These are phyloP conservation scores for Aegilops bicornis DNA, from an alignment of 176 grass and related monocot genomes.

Conservation along the genomic window DNA sequence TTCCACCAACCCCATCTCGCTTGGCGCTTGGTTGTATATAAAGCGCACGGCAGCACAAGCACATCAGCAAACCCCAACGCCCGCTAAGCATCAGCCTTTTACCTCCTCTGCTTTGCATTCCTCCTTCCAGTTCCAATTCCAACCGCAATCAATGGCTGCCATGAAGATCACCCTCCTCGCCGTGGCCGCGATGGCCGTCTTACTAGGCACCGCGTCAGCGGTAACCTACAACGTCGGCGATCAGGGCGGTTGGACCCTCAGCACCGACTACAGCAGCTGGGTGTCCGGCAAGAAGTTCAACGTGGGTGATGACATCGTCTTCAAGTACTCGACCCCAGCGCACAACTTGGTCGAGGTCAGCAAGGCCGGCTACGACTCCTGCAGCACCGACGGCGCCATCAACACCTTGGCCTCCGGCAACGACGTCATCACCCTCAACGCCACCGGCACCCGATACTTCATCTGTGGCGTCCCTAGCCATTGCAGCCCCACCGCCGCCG, in stretches of 20 bases:
- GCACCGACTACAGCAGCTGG: conserved; percentile 43
- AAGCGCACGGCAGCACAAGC: no score
- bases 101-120: conserved; percentile 13
- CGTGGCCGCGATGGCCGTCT: neutral
- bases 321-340: neutral
- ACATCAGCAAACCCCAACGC: neutral
- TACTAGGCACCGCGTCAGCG: conserved; percentile 33
- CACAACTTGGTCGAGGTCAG: conserved; percentile 64
- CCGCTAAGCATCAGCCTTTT: neutral
- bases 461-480: conserved; percentile 49
- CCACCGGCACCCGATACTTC: conserved; percentile 48
- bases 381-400: conserved; percentile 25
- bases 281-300: conserved; percentile 43
- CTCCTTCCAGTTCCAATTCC: conserved; percentile 21
- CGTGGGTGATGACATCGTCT: conserved; percentile 43
- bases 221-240: conserved; percentile 44
- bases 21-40: no score
- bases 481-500: conserved; percentile 8
- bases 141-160: neutral
- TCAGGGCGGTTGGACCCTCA: conserved; percentile 41
- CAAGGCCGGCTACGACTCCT: conserved; percentile 42
- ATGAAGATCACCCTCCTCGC: neutral
- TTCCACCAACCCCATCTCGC: no score
- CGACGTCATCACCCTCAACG: conserved; percentile 26
- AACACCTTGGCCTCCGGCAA: conserved; percentile 20